A percentile compares a stretch with the other conserved stretches of the same genome.
These are phyloP conservation scores for Candida incommunis DNA, from an alignment of 805 yeast genomes.

Conservation along the genomic window DNA sequence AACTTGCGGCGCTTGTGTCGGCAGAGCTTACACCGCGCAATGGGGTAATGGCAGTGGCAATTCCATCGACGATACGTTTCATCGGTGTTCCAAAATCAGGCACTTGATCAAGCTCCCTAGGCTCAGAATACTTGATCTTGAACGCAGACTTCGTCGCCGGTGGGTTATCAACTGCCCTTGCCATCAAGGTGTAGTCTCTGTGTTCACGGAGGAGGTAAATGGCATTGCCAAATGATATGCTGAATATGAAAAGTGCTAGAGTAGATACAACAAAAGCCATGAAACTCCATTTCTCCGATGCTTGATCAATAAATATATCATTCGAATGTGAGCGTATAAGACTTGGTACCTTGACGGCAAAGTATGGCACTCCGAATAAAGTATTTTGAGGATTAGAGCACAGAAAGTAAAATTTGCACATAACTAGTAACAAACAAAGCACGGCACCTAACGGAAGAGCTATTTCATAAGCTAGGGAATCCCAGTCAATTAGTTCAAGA, in stretches of 20 bases:
- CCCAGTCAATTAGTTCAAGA: slow-evolving; percentile 1
- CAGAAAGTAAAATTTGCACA: background rate
- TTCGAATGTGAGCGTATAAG: background rate
- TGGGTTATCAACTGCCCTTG: slow-evolving; percentile 8
- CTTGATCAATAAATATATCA: background rate
- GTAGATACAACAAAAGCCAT: background rate
- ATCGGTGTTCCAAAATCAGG: slow-evolving; percentile 1
- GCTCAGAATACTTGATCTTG: slow-evolving; percentile 5
- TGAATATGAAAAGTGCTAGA: background rate
- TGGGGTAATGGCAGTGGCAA: background rate
- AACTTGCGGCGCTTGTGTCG: too few relatives aligned
- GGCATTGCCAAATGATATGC: slow-evolving; percentile 8
- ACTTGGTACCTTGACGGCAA: background rate
- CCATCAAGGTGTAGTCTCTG: slow-evolving; percentile 12
- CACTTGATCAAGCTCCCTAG: slow-evolving; percentile 1
- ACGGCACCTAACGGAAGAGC: background rate
- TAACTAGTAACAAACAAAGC: background rate
- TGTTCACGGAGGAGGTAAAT: slow-evolving; percentile 6
- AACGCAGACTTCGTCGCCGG: slow-evolving; percentile 16
- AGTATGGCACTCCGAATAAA: background rate
- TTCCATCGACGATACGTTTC: slow-evolving; percentile 1
- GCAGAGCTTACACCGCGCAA: too few relatives aligned
- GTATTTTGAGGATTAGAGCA: background rate
- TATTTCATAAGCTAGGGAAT: background rate
- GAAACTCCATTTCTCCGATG: background rate